Evolutionary conservation across 495 filamentous ascomycete genomes (phyloP).

Genomic region (Podospora bellae-mahoneyi): DNA sequence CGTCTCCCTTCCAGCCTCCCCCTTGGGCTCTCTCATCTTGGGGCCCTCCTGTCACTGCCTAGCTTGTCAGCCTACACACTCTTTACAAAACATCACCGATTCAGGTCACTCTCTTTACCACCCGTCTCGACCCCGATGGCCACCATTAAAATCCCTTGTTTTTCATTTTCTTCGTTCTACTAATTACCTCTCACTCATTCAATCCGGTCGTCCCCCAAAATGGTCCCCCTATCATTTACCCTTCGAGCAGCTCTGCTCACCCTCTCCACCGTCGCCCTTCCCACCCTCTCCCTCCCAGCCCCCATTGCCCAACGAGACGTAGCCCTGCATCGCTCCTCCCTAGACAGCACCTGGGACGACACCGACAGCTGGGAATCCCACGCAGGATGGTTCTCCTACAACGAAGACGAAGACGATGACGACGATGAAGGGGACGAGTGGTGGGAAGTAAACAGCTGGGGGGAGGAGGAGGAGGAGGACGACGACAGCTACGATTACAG

Average conservation of each 20-base stretch:
- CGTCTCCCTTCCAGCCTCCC: not conserved
- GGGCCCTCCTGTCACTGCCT: not conserved
- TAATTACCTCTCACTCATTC: not conserved
- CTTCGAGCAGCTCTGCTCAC: not conserved
- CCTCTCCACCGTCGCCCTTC: not conserved
- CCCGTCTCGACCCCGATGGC: too few relatives aligned
- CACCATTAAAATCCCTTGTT: not conserved
- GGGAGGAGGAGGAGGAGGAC: too few relatives aligned
- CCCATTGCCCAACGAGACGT: not conserved
- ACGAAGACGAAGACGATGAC: not conserved
- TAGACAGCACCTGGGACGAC: not conserved
- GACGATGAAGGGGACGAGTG: not conserved
- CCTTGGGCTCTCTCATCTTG: not conserved
- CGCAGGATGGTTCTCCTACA: not conserved
- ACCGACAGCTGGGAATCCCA: not conserved
- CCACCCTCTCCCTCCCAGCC: not conserved
- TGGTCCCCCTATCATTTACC: not conserved
- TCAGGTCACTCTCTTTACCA: not conserved
- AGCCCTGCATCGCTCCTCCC: not conserved
- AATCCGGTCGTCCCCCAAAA: not conserved
- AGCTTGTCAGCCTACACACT: not conserved
- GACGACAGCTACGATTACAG: too few relatives aligned
- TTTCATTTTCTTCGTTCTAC: not conserved
- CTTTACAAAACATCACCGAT: not conserved
- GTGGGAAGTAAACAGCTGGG: not conserved